Conservation (phyloP, 306 rosid species). For the Prunus mira region DNA sequence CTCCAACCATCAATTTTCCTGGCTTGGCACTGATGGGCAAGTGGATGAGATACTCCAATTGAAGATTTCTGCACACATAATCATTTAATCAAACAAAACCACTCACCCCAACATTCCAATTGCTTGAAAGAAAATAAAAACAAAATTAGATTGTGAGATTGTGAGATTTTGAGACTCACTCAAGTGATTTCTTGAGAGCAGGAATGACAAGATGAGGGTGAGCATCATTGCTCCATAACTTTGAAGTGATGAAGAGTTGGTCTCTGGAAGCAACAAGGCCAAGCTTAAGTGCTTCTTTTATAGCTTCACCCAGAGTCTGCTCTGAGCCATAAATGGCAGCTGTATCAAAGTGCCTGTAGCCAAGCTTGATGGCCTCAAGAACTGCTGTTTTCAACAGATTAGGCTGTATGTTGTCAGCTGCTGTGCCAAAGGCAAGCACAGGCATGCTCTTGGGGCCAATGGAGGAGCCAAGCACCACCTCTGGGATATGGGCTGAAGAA, state of each 20-base stretch:
- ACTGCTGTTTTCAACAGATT: background rate
- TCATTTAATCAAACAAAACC: background rate
- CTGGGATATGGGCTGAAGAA: conserved; percentile 2
- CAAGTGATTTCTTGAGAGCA: conserved; percentile 22
- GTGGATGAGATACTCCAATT: conserved; percentile 29
- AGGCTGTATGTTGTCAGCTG: background rate
- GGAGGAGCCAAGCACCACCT: conserved; percentile 2
- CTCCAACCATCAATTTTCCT: background rate
- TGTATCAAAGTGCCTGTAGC: conserved; percentile 32
- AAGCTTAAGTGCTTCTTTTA: conserved; percentile 18
- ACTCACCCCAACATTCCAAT: background rate
- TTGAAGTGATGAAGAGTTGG: conserved; percentile 25
- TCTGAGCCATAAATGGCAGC: conserved; percentile 21
- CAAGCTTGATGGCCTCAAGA: conserved; percentile 24
- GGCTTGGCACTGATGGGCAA: conserved; percentile 28
- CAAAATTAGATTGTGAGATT: background rate
- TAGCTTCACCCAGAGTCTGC: conserved; percentile 24
- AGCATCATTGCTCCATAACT: conserved; percentile 22
- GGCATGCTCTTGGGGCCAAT: background rate
- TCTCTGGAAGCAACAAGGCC: conserved; percentile 20
- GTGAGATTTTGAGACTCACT: background rate
- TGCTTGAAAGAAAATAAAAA: background rate
- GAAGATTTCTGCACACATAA: conserved; percentile 8
- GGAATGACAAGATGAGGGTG: conserved; percentile 22
- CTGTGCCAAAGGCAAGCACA: background rate